These are phyloP conservation scores for Gonapodya prolifera DNA, from an alignment of 192 early-diverging fungal genomes.

Conservation along the genomic window DNA sequence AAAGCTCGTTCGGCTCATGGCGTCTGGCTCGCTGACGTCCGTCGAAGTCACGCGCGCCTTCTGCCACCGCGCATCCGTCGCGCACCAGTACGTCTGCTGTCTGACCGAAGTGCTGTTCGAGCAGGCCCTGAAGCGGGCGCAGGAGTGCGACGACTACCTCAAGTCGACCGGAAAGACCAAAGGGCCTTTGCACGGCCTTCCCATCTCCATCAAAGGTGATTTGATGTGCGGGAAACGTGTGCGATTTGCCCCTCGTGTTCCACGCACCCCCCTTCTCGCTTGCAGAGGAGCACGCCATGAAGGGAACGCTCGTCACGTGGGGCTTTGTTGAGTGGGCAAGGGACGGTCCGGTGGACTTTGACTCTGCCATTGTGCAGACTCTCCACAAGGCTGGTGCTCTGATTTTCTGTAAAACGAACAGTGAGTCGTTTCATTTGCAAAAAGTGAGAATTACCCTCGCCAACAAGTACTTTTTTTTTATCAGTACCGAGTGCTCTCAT, in stretches of 20 bases:
- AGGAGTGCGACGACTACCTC: too few species aligned
- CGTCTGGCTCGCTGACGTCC: neutral
- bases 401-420: neutral
- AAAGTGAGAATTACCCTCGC: too few species aligned
- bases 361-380: neutral
- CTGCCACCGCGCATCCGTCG: neutral
- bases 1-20: neutral
- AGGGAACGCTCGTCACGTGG: neutral
- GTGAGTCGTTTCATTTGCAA: too few species aligned
- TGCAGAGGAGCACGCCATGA: neutral
- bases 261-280: neutral
- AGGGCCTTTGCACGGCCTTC: too few species aligned
- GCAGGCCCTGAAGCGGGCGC: neutral
- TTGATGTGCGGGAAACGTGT: too few species aligned
- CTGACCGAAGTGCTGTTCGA: neutral
- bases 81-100: neutral
- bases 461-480: too few species aligned
- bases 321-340: neutral
- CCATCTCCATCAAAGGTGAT: too few species aligned
- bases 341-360: neutral
- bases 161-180: too few species aligned
- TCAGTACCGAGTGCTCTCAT: too few species aligned
- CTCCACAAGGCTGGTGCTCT: neutral
- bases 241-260: neutral
- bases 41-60: neutral